phyloP scores from a whole-genome alignment of 1,284 basidiomycete species.

The Apiotrichum gracile region DNA sequence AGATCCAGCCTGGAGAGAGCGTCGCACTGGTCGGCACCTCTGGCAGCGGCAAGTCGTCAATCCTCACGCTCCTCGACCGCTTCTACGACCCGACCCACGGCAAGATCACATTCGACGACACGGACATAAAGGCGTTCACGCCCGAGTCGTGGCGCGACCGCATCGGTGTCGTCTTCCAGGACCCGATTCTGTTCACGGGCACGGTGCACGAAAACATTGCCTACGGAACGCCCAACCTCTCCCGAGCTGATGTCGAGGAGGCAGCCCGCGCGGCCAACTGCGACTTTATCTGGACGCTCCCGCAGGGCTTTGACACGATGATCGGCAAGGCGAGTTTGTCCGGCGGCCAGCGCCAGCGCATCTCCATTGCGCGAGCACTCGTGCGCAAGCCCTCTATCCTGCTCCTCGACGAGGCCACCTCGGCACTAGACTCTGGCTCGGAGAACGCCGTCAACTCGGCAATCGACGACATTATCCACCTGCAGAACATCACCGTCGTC shows the following conservation, averaged over 20 bases:
- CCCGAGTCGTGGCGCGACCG: constrained; percentile 75
- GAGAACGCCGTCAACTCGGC: constrained; percentile 80
- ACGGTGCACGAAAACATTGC: constrained; percentile 91
- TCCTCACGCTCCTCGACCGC: constrained; percentile 79
- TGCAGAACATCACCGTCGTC: constrained; percentile 73
- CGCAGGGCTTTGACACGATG: constrained; percentile 71
- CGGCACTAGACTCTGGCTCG: constrained; percentile 78
- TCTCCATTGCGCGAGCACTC: constrained; percentile 52
- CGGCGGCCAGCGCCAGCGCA: constrained; percentile 51
- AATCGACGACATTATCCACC: constrained; percentile 74
- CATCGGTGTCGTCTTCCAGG: constrained; percentile 82
- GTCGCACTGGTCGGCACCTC: constrained; percentile 89
- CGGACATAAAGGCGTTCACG: constrained; percentile 80
- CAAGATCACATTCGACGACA: constrained; percentile 73
- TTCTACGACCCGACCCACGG: constrained; percentile 90
- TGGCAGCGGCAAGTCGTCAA: constrained; percentile 85
- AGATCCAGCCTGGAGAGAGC: constrained; percentile 73
- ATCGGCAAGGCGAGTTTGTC: constrained; percentile 48
- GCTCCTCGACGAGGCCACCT: constrained; percentile 52
- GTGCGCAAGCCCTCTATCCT: constrained; percentile 50
- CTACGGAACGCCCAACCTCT: constrained; percentile 69
- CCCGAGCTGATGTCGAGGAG: constrained; percentile 73
- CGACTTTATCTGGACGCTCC: constrained; percentile 89
- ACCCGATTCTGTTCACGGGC: constrained; percentile 56
- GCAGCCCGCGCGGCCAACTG: constrained; percentile 90